Conservation (phyloP, 306 rosid species). For the Cucurbita maxima region DNA sequence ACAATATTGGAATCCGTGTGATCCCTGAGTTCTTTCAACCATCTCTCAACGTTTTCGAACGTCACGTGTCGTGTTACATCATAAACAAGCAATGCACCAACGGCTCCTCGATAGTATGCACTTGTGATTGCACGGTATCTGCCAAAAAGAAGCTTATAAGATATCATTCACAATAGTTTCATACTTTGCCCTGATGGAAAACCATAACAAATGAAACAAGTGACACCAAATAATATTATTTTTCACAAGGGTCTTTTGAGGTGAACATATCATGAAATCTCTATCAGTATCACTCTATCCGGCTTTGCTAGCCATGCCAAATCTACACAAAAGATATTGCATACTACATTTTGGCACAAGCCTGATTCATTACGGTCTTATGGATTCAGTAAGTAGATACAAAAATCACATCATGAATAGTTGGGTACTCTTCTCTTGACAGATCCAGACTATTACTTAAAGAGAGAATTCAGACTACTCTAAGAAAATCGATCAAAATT, state of each 20-base stretch:
- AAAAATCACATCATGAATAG: background rate
- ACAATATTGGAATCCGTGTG: slow-evolving; percentile 46
- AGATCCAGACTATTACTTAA: background rate
- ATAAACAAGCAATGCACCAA: slow-evolving; percentile 45
- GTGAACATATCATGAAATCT: background rate
- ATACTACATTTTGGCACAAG: background rate
- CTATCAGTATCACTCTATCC: background rate
- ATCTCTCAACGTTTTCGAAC: slow-evolving; percentile 49
- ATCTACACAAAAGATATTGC: background rate
- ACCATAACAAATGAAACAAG: background rate
- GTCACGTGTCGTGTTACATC: slow-evolving; percentile 39
- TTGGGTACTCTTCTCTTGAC: background rate
- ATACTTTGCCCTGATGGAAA: background rate
- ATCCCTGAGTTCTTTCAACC: slow-evolving; percentile 48
- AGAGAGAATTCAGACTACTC: background rate
- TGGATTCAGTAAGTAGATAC: background rate
- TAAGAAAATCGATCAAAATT: background rate
- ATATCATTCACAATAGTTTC: background rate
- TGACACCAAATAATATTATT: background rate
- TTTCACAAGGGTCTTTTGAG: background rate
- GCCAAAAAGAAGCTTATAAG: background rate
- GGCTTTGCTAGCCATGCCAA: background rate
- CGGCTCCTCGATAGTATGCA: slow-evolving; percentile 47
- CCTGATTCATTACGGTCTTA: background rate
- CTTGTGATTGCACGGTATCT: slow-evolving; percentile 55